Conservation (phyloP, 139 green algal genomes). For the Zygnema cylindricum region DNA sequence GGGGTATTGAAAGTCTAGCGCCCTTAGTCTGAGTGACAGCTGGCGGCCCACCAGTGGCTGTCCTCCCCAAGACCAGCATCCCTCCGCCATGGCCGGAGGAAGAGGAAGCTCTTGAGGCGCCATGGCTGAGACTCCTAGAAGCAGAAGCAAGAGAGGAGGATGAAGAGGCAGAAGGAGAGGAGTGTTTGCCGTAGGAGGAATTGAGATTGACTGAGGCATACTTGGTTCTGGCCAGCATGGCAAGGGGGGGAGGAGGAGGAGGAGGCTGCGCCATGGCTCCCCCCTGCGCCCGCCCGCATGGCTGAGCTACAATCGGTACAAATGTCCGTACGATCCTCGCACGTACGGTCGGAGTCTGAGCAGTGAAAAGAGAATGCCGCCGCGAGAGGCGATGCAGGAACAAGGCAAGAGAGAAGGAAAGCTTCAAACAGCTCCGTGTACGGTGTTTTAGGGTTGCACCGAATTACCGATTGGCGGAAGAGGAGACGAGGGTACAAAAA, state of each 20-base stretch:
- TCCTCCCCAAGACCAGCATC: constrained; percentile 4
- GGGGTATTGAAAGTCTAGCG: constrained; percentile 19
- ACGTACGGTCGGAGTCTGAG: too few species aligned
- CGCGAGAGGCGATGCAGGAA: too few species aligned
- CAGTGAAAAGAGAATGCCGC: too few species aligned
- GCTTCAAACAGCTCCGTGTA: too few species aligned
- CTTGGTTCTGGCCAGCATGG: constrained; percentile 26
- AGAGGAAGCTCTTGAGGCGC: neutral
- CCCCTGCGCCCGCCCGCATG: too few species aligned
- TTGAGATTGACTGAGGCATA: constrained; percentile 57
- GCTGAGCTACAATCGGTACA: too few species aligned
- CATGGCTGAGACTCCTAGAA: neutral
- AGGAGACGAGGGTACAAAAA: too few species aligned
- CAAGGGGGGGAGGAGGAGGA: neutral
- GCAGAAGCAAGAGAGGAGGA: too few species aligned
- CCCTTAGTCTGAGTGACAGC: constrained; percentile 20
- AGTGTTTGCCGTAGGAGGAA: constrained; percentile 43
- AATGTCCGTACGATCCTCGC: too few species aligned
- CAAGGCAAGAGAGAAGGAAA: too few species aligned
- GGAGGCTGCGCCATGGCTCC: constrained; percentile 20
- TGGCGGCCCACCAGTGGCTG: neutral
- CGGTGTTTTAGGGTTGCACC: too few species aligned
- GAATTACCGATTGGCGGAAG: too few species aligned
- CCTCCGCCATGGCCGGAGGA: neutral
- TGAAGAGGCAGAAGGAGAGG: neutral